Evolutionary conservation across 148 eudicot species (phyloP), one percentile per base, ranked within the genome.

Genomic region (Vaccinium macrocarpon): DNA sequence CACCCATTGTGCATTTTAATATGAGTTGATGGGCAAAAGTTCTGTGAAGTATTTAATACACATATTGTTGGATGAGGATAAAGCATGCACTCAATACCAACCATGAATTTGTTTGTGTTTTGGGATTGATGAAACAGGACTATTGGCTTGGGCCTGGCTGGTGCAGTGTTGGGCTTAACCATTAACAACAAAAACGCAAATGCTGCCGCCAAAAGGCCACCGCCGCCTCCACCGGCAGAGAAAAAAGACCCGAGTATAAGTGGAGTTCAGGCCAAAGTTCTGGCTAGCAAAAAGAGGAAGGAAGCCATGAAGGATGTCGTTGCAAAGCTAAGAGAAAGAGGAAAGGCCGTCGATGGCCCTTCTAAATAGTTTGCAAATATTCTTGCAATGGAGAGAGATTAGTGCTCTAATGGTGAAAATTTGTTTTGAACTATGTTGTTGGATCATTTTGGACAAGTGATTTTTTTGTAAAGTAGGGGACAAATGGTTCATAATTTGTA

Each of bases 201-300:
- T 84, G 97, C 92, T 0, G 93, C 92, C 1, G 91, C 91, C 10
- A 91, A 90, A 79, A 87, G 97, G 87, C 88, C 93, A 2, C 95
- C 96, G 2, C 92, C 93, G 56, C 87, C 91, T 16, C 91, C 97
- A 8, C 90, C 85, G 15, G 25, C 25, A 71, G 97, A 93, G 91
- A 95, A 90, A 82, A 95, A 91, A 76, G 98, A 93, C 76, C 98
- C 93, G 5, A 91, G 86, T 83, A 81, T 95, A 57, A 93, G 88
- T 85, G 98, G 91, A 9, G 87, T 91, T 73, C 55, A 61, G 73
- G 98, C 98, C 46, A 95, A 95, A 81, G 89, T 95, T 23, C 51
- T 95, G 53, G 98, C 98, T 2, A 95, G 98, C 88, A 95, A 91
- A 79, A 95, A 86, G 88, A 90, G 98, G 84, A 95, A 95, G 85